A percentile compares a stretch with the other conserved stretches of the same genome.
Conservation (phyloP, 345 rosid species). For the Pistacia integerrima region DNA sequence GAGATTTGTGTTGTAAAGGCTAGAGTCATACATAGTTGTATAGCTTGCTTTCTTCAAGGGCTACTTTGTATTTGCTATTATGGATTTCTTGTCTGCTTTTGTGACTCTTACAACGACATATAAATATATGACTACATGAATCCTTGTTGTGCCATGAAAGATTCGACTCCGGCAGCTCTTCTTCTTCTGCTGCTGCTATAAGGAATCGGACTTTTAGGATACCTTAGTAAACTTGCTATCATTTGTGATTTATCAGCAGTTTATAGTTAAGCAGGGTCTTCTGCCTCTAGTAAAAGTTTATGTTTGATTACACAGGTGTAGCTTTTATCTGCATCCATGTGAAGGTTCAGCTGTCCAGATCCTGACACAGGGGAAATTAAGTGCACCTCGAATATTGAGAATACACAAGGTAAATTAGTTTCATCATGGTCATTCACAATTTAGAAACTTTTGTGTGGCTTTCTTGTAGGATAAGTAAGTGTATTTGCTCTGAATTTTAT, state of each 20-base stretch:
- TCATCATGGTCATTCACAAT: neutral
- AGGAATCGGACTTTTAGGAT: neutral
- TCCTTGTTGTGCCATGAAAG: neutral
- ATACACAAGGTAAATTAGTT: slow-evolving; percentile 76
- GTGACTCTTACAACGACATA: too few relatives aligned
- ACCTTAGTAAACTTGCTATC: neutral
- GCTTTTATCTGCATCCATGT: slow-evolving; percentile 93
- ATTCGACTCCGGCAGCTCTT: neutral
- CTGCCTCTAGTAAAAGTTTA: neutral
- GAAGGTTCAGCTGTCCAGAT: slow-evolving; percentile 88
- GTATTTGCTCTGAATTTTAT: neutral
- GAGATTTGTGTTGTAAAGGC: too few relatives aligned
- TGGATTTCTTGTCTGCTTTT: too few relatives aligned
- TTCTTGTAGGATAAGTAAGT: slow-evolving; percentile 4
- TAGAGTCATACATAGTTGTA: too few relatives aligned
- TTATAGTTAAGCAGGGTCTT: neutral
- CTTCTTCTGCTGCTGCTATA: neutral
- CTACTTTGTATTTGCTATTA: too few relatives aligned
- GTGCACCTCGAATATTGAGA: slow-evolving; percentile 98
- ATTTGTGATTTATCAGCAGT: neutral
- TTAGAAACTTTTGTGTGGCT: neutral
- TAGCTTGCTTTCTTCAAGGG: too few relatives aligned
- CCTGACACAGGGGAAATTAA: slow-evolving; percentile 92
- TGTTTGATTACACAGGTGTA: slow-evolving; percentile 64
- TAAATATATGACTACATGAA: neutral